Percentiles rank a stretch among this genome's conserved stretches.
Evolutionary conservation across 345 rosid genomes (phyloP).

Genomic region (Eucalyptus rudis): DNA sequence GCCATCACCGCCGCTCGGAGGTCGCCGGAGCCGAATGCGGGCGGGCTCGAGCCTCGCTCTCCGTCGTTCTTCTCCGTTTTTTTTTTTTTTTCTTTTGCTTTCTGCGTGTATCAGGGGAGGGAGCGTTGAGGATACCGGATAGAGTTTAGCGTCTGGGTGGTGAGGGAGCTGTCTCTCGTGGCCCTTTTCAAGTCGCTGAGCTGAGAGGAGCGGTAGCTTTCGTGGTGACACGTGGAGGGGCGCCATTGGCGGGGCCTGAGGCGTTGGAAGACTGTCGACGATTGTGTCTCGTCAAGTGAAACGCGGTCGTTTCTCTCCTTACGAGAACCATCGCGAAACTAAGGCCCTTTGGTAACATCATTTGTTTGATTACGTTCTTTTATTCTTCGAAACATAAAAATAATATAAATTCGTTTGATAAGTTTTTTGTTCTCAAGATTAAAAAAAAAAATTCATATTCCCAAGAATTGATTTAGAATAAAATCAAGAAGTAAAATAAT

Average conservation of each 20-base stretch:
- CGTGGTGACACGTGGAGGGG: slow-evolving; percentile 4
- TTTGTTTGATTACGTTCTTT: too few species aligned
- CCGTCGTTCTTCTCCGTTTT: neutral
- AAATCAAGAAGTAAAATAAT: too few species aligned
- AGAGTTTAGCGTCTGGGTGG: neutral
- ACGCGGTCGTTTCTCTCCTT: neutral
- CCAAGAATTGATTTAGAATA: too few species aligned
- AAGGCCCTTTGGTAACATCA: too few species aligned
- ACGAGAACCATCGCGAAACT: neutral
- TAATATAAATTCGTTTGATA: too few species aligned
- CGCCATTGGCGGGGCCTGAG: neutral
- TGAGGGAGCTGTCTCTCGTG: slow-evolving; percentile 1
- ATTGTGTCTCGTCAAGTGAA: neutral
- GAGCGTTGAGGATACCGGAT: neutral
- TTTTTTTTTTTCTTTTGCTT: too few species aligned
- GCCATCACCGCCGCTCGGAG: neutral
- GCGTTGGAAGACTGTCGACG: neutral
- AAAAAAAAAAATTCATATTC: too few species aligned
- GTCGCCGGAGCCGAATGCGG: neutral
- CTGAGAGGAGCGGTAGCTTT: neutral
- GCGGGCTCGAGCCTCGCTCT: neutral
- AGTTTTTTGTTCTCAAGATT: accelerated
- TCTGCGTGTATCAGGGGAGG: neutral
- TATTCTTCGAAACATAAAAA: too few species aligned
- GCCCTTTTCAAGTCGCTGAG: neutral